phyloP scores from a whole-genome alignment of 75 land plant genomes.

The Ceratopteris richardii region DNA sequence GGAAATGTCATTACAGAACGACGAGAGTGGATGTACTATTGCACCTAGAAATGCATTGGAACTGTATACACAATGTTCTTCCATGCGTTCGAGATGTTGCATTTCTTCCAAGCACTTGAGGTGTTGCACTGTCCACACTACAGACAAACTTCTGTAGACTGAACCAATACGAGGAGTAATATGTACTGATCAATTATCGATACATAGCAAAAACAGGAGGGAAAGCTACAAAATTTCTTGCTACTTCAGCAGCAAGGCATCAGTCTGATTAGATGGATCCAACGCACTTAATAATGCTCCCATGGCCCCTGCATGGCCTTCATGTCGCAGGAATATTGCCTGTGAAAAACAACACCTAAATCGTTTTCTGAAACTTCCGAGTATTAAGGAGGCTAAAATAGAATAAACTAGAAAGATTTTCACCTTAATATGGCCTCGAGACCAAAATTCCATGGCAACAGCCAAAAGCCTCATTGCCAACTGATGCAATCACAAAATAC shows the following conservation, averaged over 20 bases:
- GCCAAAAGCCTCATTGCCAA: slow-evolving; percentile 28
- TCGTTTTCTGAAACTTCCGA: background rate
- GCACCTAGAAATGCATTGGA: no score
- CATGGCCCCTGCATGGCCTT: slow-evolving; percentile 42
- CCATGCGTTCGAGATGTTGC: no score
- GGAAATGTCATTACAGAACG: no score
- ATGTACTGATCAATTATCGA: no score
- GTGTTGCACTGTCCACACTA: no score
- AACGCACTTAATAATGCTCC: slow-evolving; percentile 32
- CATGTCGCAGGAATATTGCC: slow-evolving; percentile 39
- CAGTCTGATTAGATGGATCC: slow-evolving; percentile 8
- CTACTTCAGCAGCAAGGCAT: background rate
- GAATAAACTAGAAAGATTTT: background rate
- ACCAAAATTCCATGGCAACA: slow-evolving; percentile 38
- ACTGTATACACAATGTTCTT: no score
- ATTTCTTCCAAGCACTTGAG: no score
- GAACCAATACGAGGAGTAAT: no score
- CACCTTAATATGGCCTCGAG: slow-evolving; percentile 35
- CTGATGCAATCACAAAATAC: slow-evolving; percentile 15
- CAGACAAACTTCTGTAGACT: no score
- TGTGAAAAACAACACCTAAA: slow-evolving; percentile 1
- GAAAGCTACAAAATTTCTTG: no score
- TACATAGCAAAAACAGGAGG: no score
- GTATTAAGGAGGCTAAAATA: background rate
- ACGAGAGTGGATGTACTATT: no score